Conservation (phyloP, 2,329 filamentous ascomycete species). For the Arthrinium puccinioides region DNA sequence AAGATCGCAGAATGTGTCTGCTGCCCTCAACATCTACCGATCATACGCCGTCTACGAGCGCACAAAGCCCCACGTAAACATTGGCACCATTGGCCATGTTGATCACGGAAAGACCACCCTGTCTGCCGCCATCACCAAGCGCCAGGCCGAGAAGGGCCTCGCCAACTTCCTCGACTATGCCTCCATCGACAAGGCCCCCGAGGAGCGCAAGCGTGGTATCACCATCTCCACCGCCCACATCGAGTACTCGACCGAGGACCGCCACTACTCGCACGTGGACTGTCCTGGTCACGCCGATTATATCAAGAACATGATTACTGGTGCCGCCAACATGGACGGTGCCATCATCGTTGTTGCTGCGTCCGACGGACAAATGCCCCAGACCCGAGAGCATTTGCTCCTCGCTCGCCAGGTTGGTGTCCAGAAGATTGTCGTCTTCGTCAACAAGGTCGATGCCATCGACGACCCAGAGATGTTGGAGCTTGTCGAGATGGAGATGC, state of each 20-base stretch:
- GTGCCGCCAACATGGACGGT: conserved; percentile 98
- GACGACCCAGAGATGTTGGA: conserved; percentile 99
- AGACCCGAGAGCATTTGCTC: conserved; percentile 96
- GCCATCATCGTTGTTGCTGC: conserved; percentile 98
- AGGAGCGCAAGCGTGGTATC: conserved; percentile 99
- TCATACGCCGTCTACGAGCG: conserved; percentile 72
- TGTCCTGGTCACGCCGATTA: conserved; percentile 99
- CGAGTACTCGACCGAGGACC: conserved; percentile 88
- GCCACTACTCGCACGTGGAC: conserved; percentile 99
- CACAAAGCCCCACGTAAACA: conserved; percentile 96
- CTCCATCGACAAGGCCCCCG: conserved; percentile 96
- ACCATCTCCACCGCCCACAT: conserved; percentile 98
- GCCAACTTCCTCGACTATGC: conserved; percentile 96
- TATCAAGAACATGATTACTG: conserved; percentile 99
- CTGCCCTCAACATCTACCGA: conserved; percentile 58
- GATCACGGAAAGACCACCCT: conserved; percentile 99
- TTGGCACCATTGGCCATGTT: conserved; percentile 99
- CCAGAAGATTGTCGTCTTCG: conserved; percentile 96
- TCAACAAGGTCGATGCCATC: conserved; percentile 98
- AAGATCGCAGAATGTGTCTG: conserved; percentile 53
- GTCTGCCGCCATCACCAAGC: conserved; percentile 97
- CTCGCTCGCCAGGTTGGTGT: conserved; percentile 98
- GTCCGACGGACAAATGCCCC: conserved; percentile 98
- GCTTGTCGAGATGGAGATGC: conserved; percentile 99
- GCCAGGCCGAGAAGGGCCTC: conserved; percentile 88